Base-by-base conservation (phyloP, 2,329 filamentous ascomycete genomes). In the Cytospora mali region DNA sequence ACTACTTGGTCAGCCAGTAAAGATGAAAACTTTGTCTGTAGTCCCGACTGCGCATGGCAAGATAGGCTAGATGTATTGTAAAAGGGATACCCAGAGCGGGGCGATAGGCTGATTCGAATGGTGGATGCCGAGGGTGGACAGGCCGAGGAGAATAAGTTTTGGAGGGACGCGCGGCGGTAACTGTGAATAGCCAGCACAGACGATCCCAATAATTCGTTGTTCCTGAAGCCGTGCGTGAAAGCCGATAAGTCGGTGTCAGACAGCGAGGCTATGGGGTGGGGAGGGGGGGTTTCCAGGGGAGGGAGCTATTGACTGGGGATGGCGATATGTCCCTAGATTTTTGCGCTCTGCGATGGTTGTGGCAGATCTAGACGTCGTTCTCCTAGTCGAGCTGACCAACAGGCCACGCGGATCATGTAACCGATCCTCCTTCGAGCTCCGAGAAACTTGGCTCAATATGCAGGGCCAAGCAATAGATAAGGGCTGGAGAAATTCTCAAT, bases 41-140 rank as follows among this genome's bases (percentile, higher is more conserved):
- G 25, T 27, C 49, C 55, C 53, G 58, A 33, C 23, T 50, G 57
- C 57, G 54, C 64, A 66, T 64, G 64, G 61, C 64, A 61, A 49
- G 61, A 46, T 64, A 18, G 16, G 35, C 16, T 58, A 51, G 31
- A 61, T 55, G 50, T 50, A 54, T 6, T 64, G 46, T 18, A 50
- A 33, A 51, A 51, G n/a, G n/a, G 51, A 42, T 35, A 51, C 46
- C 56, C 13, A 48, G 52, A 57, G 57, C 39, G 53, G 61, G 54
- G 51, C 27, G 58, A 46, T n/a, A 53, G 57, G 29, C 42, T 57
- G 27, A 13, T 29, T 42, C 35, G 35, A 18, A 39, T 39, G 14
- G 14, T 39, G 35, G 35, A 39, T n/a, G 35, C 49, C 42, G 54
- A 57, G 51, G n/a, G 52, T 63, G 29, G 50, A 57, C 42, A 64